A percentile compares a stretch with the other conserved stretches of the same genome.
phyloP scores from a whole-genome alignment of 2,329 filamentous ascomycete species.

The Emydomyces testavorans region DNA sequence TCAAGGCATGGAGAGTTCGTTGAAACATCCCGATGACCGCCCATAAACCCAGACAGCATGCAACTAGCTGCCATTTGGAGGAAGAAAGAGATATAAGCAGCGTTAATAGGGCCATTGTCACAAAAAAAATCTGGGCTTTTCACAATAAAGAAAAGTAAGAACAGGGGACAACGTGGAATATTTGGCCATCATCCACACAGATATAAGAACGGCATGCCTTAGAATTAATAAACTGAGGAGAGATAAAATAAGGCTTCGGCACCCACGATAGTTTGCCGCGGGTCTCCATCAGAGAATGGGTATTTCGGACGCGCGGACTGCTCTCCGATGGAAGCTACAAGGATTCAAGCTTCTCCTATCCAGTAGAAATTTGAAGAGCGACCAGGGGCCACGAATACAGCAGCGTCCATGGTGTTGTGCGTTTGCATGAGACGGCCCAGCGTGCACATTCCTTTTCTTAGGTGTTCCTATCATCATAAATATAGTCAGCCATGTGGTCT shows the following conservation, averaged over 20 bases:
- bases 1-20: conserved; percentile 1
- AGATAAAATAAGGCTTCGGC: background rate
- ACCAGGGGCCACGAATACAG: background rate
- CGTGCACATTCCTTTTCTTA: no score
- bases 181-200: background rate
- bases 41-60: background rate
- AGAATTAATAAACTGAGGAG: background rate
- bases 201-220: no score
- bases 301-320: background rate
- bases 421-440: background rate
- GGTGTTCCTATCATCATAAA: no score
- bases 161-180: background rate
- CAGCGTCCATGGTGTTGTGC: no score
- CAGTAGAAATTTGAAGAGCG: background rate
- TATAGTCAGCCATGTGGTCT: no score
- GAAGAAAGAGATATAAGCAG: background rate
- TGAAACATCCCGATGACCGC: background rate
- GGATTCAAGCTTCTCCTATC: background rate
- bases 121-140: background rate
- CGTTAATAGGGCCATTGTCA: background rate
- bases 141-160: no score
- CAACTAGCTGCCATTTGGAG: conserved; percentile 4
- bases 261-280: background rate
- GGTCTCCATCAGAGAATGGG: background rate
- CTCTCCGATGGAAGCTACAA: background rate